Conservation (phyloP, 805 yeast genomes). For the Wickerhamomyces tratensis region DNA sequence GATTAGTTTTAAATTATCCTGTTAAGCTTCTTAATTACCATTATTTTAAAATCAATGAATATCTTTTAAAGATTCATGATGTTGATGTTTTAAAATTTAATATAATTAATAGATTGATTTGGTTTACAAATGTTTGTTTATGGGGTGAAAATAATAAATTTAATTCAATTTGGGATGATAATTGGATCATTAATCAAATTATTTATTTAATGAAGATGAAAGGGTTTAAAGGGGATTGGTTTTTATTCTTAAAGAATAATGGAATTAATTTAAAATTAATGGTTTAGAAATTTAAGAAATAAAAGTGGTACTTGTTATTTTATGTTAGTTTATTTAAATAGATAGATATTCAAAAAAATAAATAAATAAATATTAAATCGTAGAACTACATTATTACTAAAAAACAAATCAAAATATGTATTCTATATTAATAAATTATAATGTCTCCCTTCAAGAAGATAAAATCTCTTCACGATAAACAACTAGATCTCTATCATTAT, state of each 20-base stretch:
- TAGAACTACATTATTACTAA: no score
- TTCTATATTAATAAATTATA: no score
- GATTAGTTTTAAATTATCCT: conserved; percentile 15
- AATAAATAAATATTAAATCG: no score
- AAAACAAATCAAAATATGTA: no score
- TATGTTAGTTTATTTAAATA: no score
- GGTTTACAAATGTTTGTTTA: neutral
- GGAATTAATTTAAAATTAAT: neutral
- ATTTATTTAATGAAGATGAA: neutral
- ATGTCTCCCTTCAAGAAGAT: no score
- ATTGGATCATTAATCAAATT: neutral
- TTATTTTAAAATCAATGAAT: conserved; percentile 2
- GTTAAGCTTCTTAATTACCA: conserved; percentile 6
- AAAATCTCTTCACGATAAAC: no score
- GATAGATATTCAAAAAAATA: no score
- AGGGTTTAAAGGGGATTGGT: neutral
- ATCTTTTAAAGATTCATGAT: neutral
- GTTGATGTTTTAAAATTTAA: neutral
- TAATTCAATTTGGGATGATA: neutral
- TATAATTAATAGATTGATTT: neutral
- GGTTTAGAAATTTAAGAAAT: neutral
- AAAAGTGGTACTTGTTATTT: no score
- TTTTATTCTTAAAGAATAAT: neutral
- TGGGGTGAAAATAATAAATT: neutral
- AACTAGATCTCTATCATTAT: no score